Evolutionary conservation across 2,329 filamentous ascomycete genomes (phyloP).

Genomic region (Pseudocercospora vitis): DNA sequence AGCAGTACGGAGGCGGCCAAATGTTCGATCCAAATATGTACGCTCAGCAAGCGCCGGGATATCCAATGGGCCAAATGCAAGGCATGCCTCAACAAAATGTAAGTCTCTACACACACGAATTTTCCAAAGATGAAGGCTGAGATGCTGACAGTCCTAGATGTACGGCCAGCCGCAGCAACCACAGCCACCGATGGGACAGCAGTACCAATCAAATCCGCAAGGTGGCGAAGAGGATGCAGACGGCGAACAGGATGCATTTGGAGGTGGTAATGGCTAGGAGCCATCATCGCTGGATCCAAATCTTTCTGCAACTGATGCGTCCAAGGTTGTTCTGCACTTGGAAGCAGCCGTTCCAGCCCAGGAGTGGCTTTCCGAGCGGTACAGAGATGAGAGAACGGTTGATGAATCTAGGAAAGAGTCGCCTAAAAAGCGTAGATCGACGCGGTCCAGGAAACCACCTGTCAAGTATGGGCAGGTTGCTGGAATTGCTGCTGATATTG

Average conservation of each 20-base stretch:
- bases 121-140: conserved; percentile 13
- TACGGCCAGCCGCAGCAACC: conserved; percentile 23
- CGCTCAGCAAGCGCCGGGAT: conserved; percentile 28
- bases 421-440: conserved; percentile 4
- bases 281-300: conserved; percentile 5
- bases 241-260: conserved; percentile 45
- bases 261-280: conserved; percentile 26
- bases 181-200: conserved; percentile 44
- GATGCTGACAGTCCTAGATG: conserved; percentile 29
- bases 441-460: background rate
- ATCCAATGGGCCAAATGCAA: conserved; percentile 35
- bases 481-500: background rate
- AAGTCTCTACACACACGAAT: conserved; percentile 15
- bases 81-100: conserved; percentile 34
- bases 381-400: background rate
- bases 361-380: conserved; percentile 7
- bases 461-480: conserved; percentile 1
- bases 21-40: conserved; percentile 90
- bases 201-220: conserved; percentile 38
- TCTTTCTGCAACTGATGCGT: conserved; percentile 5
- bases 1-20: conserved; percentile 69
- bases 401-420: background rate
- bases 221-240: conserved; percentile 46
- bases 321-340: conserved; percentile 6
- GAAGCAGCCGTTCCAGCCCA: conserved; percentile 1